A percentile compares a stretch with the other conserved stretches of the same genome.
These are phyloP conservation scores for Penicillium sp. DNA, from an alignment of 2,329 filamentous ascomycete genomes.

Conservation along the genomic window DNA sequence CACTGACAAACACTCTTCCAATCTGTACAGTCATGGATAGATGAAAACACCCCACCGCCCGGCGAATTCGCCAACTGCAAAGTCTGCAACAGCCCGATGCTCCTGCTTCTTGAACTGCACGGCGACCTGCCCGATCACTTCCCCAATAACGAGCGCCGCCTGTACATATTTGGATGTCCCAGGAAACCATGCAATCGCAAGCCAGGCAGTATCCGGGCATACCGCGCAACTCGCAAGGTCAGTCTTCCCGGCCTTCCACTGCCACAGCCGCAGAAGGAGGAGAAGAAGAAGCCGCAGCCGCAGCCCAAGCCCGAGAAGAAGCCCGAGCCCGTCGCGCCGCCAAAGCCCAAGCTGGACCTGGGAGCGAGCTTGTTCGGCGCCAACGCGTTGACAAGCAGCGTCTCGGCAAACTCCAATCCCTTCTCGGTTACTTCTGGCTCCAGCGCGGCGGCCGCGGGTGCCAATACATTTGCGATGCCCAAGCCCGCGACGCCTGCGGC, in stretches of 20 bases:
- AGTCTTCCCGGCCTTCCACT: slow-evolving; percentile 37
- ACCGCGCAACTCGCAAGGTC: slow-evolving; percentile 66
- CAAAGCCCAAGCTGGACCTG: slow-evolving; percentile 42
- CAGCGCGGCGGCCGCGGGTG: slow-evolving; percentile 32
- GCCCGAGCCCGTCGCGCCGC: slow-evolving; percentile 15
- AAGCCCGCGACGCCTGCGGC: slow-evolving; percentile 34
- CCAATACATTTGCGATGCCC: slow-evolving; percentile 64
- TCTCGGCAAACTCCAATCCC: slow-evolving; percentile 53
- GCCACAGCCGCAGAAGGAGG: slow-evolving; percentile 26
- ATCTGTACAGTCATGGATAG: slow-evolving; percentile 75
- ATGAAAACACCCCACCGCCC: slow-evolving; percentile 69
- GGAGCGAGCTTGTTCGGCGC: slow-evolving; percentile 66
- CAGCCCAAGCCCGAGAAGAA: background rate
- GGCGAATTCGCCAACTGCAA: slow-evolving; percentile 81
- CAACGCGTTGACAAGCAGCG: slow-evolving; percentile 38
- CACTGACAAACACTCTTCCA: slow-evolving; percentile 17
- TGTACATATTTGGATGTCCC: slow-evolving; percentile 85
- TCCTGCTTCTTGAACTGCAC: slow-evolving; percentile 85
- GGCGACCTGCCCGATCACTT: slow-evolving; percentile 85
- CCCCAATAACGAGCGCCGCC: slow-evolving; percentile 78
- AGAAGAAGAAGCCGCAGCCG: slow-evolving; percentile 16
- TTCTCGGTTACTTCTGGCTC: slow-evolving; percentile 51
- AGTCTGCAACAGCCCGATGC: slow-evolving; percentile 81
- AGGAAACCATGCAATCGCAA: slow-evolving; percentile 78
- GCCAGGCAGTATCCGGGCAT: slow-evolving; percentile 74